These are phyloP conservation scores for Talaromyces sp. DNA, from an alignment of 2,329 filamentous ascomycete species.

Conservation along the genomic window DNA sequence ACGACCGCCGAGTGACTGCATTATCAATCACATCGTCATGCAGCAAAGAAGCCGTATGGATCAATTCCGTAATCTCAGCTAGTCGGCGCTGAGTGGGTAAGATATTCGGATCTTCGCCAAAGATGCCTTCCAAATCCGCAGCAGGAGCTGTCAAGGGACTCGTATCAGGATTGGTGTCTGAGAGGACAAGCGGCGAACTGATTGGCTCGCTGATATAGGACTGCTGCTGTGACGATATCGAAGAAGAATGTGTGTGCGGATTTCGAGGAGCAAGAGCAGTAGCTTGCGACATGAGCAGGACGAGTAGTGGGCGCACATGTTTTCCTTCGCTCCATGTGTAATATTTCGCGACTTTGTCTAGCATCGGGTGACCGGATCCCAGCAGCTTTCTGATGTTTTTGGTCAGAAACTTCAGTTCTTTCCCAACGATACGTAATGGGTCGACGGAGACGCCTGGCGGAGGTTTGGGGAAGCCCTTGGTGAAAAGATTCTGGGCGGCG, in stretches of 20 bases:
- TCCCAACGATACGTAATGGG: conserved; percentile 82
- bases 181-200: conserved; percentile 60
- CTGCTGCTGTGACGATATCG: neutral
- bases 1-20: conserved; percentile 76
- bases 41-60: conserved; percentile 91
- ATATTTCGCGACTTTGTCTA: conserved; percentile 96
- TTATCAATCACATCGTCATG: conserved; percentile 99
- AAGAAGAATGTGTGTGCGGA: conserved; percentile 35
- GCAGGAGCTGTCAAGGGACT: conserved; percentile 52
- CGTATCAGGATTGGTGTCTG: conserved; percentile 74
- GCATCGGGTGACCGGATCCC: conserved; percentile 86
- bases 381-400: conserved; percentile 91
- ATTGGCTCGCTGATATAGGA: conserved; percentile 57
- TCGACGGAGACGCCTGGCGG: conserved; percentile 68
- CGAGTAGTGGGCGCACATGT: conserved; percentile 89
- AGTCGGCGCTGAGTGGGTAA: conserved; percentile 88
- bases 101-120: conserved; percentile 57
- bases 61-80: conserved; percentile 94
- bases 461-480: conserved; percentile 39
- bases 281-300: conserved; percentile 92
- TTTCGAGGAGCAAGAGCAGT: conserved; percentile 73
- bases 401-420: conserved; percentile 94
- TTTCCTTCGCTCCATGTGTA: conserved; percentile 97
- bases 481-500: conserved; percentile 51
- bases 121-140: conserved; percentile 33